Conservation (phyloP, 1,284 basidiomycete genomes). For the Trametes versicolor region DNA sequence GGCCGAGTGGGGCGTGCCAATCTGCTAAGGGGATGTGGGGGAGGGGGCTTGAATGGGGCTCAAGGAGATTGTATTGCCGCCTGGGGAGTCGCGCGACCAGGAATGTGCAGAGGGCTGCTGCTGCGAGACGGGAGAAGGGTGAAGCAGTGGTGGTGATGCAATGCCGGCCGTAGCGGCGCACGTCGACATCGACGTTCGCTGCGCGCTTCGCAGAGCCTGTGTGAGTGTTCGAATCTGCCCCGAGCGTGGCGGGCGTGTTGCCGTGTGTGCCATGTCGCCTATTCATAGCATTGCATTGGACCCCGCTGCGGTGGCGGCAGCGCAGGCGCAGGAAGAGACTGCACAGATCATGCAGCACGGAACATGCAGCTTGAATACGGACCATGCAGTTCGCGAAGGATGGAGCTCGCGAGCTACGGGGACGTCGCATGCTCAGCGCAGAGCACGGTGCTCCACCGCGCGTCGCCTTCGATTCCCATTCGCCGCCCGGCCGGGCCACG, state of each 20-base stretch:
- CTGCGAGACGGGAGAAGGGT: constrained; percentile 3
- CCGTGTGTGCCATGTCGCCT: background rate
- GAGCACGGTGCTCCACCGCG: constrained; percentile 20
- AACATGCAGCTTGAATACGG: background rate
- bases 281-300: too few species aligned
- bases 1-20: background rate
- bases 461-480: constrained; percentile 6
- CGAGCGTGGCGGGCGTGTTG: background rate
- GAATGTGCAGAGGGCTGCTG: constrained; percentile 2
- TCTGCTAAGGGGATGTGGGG: background rate
- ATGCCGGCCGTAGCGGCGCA: constrained; percentile 17
- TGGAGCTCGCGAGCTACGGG: background rate
- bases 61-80: constrained; percentile 8
- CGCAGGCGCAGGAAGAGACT: too few species aligned
- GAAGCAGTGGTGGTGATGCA: background rate
- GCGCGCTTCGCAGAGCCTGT: constrained; percentile 3
- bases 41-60: background rate
- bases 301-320: too few species aligned
- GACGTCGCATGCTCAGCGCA: background rate
- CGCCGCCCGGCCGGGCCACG: background rate
- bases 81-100: constrained; percentile 14
- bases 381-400: background rate
- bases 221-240: background rate
- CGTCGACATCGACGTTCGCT: background rate
- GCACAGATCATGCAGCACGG: background rate